Percentiles rank a stretch among this genome's conserved stretches.
Evolutionary conservation across 2,329 filamentous ascomycete species (phyloP).

Genomic region (Penicillium sp.): DNA sequence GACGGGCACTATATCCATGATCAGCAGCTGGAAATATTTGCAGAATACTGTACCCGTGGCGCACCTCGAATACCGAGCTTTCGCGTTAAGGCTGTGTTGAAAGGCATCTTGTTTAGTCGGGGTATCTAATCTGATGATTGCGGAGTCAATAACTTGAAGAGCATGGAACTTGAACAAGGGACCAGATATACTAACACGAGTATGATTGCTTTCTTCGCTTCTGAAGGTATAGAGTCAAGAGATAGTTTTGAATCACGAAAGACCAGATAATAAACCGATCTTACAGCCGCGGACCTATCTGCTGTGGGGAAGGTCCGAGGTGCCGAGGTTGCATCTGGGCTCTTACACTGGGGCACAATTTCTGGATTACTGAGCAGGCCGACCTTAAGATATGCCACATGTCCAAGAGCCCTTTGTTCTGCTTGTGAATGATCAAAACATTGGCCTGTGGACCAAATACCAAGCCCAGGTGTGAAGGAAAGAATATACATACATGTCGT

Average conservation of each 20-base stretch:
- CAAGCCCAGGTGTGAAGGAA: background rate
- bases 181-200: background rate
- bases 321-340: slow-evolving; percentile 29
- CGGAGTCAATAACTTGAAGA: slow-evolving; percentile 4
- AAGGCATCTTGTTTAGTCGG: slow-evolving; percentile 50
- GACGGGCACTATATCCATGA: slow-evolving; percentile 39
- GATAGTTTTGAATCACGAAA: background rate
- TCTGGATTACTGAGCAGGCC: slow-evolving; percentile 1
- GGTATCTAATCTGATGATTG: slow-evolving; percentile 8
- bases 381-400: background rate
- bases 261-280: slow-evolving; percentile 3
- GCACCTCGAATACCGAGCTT: slow-evolving; percentile 53
- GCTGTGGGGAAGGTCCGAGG: slow-evolving; percentile 25
- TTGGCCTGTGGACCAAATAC: background rate
- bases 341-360: background rate
- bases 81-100: slow-evolving; percentile 62
- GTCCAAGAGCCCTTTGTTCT: background rate
- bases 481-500: background rate
- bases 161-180: background rate
- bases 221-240: background rate
- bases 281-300: slow-evolving; percentile 23
- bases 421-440: background rate
- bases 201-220: background rate
- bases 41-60: background rate
- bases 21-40: slow-evolving; percentile 1